These are phyloP conservation scores for Thozetella sp. DNA, from an alignment of 495 filamentous ascomycete genomes.

Conservation along the genomic window DNA sequence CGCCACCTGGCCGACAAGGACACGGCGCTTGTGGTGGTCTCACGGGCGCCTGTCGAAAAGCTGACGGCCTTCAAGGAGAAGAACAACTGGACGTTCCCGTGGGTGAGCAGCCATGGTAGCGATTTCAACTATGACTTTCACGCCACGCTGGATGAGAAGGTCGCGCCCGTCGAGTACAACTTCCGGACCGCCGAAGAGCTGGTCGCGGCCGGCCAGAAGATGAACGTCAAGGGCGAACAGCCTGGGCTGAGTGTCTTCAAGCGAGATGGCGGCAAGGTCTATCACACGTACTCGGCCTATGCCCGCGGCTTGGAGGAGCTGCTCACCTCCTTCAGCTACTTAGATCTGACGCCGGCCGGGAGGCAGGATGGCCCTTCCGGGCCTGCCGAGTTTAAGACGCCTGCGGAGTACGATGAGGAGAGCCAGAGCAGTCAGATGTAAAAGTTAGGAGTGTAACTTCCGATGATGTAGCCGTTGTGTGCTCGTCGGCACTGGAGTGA, in stretches of 20 bases:
- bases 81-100: constrained; percentile 45
- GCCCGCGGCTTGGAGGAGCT: constrained; percentile 35
- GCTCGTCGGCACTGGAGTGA: too few relatives aligned
- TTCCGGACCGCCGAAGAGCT: constrained; percentile 22
- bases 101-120: constrained; percentile 26
- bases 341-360: constrained; percentile 33
- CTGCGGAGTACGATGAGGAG: constrained; percentile 10
- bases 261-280: constrained; percentile 30
- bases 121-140: constrained; percentile 40
- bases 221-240: constrained; percentile 27
- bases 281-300: constrained; percentile 43
- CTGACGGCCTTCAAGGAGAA: constrained; percentile 34
- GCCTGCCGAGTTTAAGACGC: constrained; percentile 13
- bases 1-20: constrained; percentile 32
- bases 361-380: constrained; percentile 19
- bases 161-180: constrained; percentile 27
- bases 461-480: too few relatives aligned
- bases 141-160: constrained; percentile 21
- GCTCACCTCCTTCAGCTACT: constrained; percentile 18
- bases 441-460: too few relatives aligned
- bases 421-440: too few relatives aligned
- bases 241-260: constrained; percentile 41
- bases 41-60: constrained; percentile 34
- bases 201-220: constrained; percentile 20
- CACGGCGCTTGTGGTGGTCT: constrained; percentile 35